These are phyloP conservation scores for Coemansia sp. DNA, from an alignment of 192 early-diverging fungal genomes.

Conservation along the genomic window DNA sequence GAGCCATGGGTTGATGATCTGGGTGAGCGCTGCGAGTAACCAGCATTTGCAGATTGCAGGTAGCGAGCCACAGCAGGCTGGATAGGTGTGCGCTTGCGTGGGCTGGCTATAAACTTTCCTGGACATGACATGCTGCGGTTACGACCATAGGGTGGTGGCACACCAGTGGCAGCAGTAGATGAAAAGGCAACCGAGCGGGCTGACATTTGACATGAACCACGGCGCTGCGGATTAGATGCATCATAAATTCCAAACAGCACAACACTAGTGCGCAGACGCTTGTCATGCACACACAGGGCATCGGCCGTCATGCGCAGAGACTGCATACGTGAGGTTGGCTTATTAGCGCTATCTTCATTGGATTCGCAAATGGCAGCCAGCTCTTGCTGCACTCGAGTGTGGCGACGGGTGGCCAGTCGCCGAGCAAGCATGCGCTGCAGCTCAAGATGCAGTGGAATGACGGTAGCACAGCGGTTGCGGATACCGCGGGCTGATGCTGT, in stretches of 20 bases:
- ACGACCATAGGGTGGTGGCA: neutral
- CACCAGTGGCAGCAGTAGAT: neutral
- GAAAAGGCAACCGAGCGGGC: neutral
- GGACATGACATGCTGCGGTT: conserved; percentile 26
- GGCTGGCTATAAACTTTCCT: conserved; percentile 6
- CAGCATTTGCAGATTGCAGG: conserved; percentile 22
- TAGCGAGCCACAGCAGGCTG: conserved; percentile 27
- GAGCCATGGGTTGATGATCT: neutral
- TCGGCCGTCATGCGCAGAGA: conserved; percentile 1
- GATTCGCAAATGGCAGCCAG: neutral
- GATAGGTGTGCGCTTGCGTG: conserved; percentile 18
- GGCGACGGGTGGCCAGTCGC: conserved; percentile 6
- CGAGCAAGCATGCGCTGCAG: conserved; percentile 32
- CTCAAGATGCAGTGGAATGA: conserved; percentile 41
- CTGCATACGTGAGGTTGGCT: neutral
- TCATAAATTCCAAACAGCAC: neutral
- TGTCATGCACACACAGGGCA: conserved; percentile 4
- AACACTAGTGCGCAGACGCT: neutral
- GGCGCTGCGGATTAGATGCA: neutral
- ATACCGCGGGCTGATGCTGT: neutral
- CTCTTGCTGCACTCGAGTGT: neutral
- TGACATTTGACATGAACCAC: conserved; percentile 10
- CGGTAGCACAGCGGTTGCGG: conserved; percentile 30
- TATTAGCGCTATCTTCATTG: neutral
- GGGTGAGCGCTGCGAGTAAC: neutral